Percentiles rank a stretch among this genome's conserved stretches.
phyloP scores from a whole-genome alignment of 306 rosid species.

The Vigna unguiculata region DNA sequence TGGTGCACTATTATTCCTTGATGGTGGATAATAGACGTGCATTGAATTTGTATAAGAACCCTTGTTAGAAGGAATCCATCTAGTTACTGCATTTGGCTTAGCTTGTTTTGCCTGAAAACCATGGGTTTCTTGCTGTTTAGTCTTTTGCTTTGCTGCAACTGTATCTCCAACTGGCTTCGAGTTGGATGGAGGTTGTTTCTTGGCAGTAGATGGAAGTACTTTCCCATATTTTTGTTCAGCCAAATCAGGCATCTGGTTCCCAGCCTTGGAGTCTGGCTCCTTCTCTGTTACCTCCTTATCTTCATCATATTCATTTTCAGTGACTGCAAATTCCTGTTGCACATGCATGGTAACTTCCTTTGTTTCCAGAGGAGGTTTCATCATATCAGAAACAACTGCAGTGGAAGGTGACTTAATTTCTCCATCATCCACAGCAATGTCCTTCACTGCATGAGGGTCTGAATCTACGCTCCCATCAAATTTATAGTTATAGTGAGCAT shows the following conservation, averaged over 20 bases:
- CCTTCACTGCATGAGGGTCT: conserved; percentile 74
- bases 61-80: conserved; percentile 90
- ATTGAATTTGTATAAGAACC: conserved; percentile 75
- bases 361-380: conserved; percentile 55
- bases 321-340: conserved; percentile 49
- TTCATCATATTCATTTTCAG: conserved; percentile 56
- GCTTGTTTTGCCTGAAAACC: conserved; percentile 68
- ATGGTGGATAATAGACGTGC: conserved; percentile 86
- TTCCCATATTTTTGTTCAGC: conserved; percentile 68
- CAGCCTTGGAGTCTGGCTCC: conserved; percentile 60
- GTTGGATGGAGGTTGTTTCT: conserved; percentile 62
- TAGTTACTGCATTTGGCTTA: conserved; percentile 72
- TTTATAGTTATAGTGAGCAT: conserved; percentile 78
- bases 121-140: conserved; percentile 71
- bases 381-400: conserved; percentile 50
- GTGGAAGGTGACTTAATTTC: conserved; percentile 59
- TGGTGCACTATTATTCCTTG: conserved; percentile 77
- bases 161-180: conserved; percentile 59
- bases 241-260: conserved; percentile 57
- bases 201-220: conserved; percentile 54
- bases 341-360: conserved; percentile 64
- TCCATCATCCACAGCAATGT: conserved; percentile 87
- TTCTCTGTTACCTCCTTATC: conserved; percentile 54
- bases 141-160: conserved; percentile 60
- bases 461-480: conserved; percentile 61